phyloP scores from a whole-genome alignment of 441 rosid species.

The Adansonia madagascariensis region DNA sequence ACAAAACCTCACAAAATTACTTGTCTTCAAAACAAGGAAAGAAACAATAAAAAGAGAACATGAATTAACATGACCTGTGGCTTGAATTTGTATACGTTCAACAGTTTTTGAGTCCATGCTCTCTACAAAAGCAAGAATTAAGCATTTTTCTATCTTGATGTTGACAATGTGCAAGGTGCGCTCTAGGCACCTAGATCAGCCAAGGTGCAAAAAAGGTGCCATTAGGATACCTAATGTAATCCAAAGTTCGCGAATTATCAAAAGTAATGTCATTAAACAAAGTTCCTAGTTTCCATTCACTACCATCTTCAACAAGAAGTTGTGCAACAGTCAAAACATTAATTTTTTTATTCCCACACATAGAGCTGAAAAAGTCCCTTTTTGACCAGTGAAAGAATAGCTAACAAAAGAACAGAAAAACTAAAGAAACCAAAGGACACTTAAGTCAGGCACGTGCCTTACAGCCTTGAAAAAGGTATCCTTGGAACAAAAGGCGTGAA shows the following conservation, averaged over 20 bases:
- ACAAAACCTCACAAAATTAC: slow-evolving; percentile 17
- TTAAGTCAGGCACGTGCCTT: neutral
- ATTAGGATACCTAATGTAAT: neutral
- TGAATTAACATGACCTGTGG: neutral
- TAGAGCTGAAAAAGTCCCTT: neutral
- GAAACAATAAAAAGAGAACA: slow-evolving; percentile 5
- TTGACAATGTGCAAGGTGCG: neutral
- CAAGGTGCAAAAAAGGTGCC: neutral
- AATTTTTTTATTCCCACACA: neutral
- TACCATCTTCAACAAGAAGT: slow-evolving; percentile 8
- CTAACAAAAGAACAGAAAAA: neutral
- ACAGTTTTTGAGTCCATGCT: neutral
- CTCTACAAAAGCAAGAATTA: slow-evolving; percentile 12
- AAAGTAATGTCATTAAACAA: neutral
- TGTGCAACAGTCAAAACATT: neutral
- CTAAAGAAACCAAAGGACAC: neutral
- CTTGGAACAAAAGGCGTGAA: neutral
- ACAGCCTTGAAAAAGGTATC: neutral
- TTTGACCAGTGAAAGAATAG: neutral
- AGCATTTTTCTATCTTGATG: neutral
- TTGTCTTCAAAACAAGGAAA: slow-evolving; percentile 16
- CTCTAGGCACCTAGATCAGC: slow-evolving; percentile 3
- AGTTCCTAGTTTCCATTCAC: neutral
- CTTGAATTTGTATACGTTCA: slow-evolving; percentile 12
- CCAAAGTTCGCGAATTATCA: neutral